phyloP scores from a whole-genome alignment of 805 yeast genomes.

The Brettanomyces sp. region DNA sequence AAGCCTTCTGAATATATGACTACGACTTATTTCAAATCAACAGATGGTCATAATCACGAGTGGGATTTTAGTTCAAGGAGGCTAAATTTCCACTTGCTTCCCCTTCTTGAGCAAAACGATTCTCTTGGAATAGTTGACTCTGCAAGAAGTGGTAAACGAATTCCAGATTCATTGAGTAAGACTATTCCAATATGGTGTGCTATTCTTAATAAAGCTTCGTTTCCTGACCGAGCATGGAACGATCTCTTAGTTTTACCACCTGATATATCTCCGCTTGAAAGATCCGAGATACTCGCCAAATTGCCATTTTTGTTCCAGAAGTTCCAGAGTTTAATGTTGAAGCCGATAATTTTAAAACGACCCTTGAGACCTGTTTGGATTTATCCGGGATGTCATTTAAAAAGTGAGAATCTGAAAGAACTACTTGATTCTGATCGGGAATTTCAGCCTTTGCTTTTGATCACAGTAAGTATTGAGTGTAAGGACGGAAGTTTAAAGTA shows the following conservation, averaged over 20 bases:
- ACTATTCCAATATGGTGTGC: slow-evolving; percentile 92
- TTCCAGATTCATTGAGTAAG: slow-evolving; percentile 83
- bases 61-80: slow-evolving; percentile 75
- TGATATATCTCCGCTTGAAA: slow-evolving; percentile 49
- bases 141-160: slow-evolving; percentile 72
- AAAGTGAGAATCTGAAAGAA: slow-evolving; percentile 3
- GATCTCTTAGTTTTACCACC: slow-evolving; percentile 30
- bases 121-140: slow-evolving; percentile 71
- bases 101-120: slow-evolving; percentile 28
- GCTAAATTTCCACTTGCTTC: slow-evolving; percentile 62
- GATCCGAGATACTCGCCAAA: slow-evolving; percentile 35
- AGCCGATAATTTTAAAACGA: slow-evolving; percentile 14
- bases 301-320: slow-evolving; percentile 27
- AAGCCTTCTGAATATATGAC: slow-evolving; percentile 32
- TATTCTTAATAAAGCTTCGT: slow-evolving; percentile 50
- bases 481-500: slow-evolving; percentile 47
- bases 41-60: slow-evolving; percentile 80
- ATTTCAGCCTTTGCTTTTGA: slow-evolving; percentile 35
- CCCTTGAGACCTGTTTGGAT: slow-evolving; percentile 65
- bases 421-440: slow-evolving; percentile 15
- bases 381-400: slow-evolving; percentile 41
- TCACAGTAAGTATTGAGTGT: slow-evolving; percentile 55
- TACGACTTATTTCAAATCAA: slow-evolving; percentile 73
- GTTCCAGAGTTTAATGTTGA: background rate
- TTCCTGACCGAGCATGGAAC: slow-evolving; percentile 19